phyloP scores from a whole-genome alignment of 2,329 filamentous ascomycete genomes.

The Gyromitra esculenta region DNA sequence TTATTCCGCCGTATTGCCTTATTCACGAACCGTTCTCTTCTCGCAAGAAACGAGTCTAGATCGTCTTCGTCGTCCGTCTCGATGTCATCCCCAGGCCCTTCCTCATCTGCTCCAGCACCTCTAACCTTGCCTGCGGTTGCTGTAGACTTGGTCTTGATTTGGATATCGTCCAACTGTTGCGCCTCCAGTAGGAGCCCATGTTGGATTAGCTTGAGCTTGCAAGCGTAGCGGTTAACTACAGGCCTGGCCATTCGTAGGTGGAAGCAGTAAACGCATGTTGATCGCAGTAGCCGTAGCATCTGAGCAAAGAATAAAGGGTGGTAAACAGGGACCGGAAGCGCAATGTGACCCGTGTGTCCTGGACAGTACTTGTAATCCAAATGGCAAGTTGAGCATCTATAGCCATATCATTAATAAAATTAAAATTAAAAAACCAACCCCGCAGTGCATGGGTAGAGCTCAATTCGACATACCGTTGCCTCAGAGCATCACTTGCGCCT shows the following conservation, averaged over 20 bases:
- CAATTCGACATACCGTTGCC: constrained; percentile 49
- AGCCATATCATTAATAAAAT: constrained; percentile 27
- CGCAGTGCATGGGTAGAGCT: constrained; percentile 27
- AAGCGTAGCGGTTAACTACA: constrained; percentile 79
- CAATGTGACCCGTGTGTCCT: constrained; percentile 93
- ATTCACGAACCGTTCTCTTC: constrained; percentile 74
- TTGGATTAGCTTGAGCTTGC: constrained; percentile 85
- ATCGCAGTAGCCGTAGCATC: constrained; percentile 81
- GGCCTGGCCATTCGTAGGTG: constrained; percentile 81
- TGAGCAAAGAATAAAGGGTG: constrained; percentile 98
- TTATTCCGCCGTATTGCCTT: constrained; percentile 72
- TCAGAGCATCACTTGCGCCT: constrained; percentile 70
- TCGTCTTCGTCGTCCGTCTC: constrained; percentile 73
- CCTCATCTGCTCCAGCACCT: constrained; percentile 45
- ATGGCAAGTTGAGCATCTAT: constrained; percentile 90
- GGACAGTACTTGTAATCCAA: constrained; percentile 83
- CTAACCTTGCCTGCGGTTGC: constrained; percentile 51
- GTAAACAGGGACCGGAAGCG: constrained; percentile 91
- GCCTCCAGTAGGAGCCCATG: constrained; percentile 81
- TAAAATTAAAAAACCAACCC: constrained; percentile 42
- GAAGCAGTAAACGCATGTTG: constrained; percentile 91
- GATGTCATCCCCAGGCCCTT: constrained; percentile 63
- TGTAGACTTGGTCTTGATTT: constrained; percentile 50
- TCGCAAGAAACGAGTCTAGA: constrained; percentile 67
- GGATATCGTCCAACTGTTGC: constrained; percentile 67